A percentile compares a stretch with the other conserved stretches of the same genome.
These are phyloP conservation scores for Drosera capensis DNA, from an alignment of 148 eudicot genomes.

Conservation along the genomic window DNA sequence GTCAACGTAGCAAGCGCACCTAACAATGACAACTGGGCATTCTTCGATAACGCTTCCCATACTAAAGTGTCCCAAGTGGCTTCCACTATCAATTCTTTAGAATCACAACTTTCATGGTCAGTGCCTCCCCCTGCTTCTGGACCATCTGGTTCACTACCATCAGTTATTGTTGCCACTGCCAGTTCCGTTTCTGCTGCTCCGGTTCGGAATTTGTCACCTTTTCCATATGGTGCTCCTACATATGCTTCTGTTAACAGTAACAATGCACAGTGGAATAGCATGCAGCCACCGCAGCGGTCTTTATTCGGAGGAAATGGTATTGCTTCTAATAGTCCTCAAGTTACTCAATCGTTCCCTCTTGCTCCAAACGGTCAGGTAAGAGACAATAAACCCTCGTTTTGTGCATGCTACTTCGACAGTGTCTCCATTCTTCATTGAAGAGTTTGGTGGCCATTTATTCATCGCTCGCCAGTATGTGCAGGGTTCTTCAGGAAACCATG, in stretches of 20 bases:
- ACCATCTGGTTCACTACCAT: conserved; percentile 12
- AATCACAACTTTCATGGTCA: conserved; percentile 38
- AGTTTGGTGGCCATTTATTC: background rate
- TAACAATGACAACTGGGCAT: conserved; percentile 65
- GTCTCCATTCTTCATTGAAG: background rate
- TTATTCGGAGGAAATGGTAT: conserved; percentile 14
- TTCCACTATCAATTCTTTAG: conserved; percentile 31
- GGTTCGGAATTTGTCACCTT: conserved; percentile 6
- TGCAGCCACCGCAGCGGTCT: conserved; percentile 33
- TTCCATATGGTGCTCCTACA: conserved; percentile 20
- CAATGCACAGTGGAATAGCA: conserved; percentile 35
- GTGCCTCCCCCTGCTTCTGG: conserved; percentile 34
- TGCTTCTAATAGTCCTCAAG: conserved; percentile 21
- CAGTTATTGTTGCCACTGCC: conserved; percentile 11
- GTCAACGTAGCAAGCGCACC: conserved; percentile 27
- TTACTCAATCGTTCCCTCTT: conserved; percentile 15
- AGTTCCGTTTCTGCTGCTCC: conserved; percentile 8
- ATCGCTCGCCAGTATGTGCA: conserved; percentile 11
- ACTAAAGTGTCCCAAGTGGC: conserved; percentile 35
- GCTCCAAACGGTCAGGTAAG: conserved; percentile 30
- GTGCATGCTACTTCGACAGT: background rate
- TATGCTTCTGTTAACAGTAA: conserved; percentile 17
- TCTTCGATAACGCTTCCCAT: conserved; percentile 48
- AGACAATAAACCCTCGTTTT: too few species aligned
- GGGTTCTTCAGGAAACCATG: conserved; percentile 21